Evolutionary conservation across 345 rosid genomes (phyloP).

Genomic region (Turnera subulata): DNA sequence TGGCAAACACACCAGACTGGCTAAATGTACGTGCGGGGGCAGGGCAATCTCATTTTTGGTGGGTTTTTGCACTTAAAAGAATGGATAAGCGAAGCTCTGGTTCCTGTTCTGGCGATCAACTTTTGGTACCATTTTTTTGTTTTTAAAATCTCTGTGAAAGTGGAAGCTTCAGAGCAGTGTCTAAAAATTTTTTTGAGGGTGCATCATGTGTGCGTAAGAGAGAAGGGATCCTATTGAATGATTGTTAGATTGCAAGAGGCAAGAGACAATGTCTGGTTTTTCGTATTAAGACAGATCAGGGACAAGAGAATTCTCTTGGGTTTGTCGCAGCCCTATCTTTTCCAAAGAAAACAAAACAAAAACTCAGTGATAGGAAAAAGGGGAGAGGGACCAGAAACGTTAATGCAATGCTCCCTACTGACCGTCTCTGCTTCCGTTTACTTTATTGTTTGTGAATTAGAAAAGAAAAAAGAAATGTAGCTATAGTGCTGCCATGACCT

Average conservation of each 20-base stretch:
- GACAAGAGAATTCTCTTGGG: slow-evolving; percentile 9
- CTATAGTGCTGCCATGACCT: no score
- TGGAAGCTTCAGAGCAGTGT: no score
- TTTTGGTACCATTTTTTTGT: no score
- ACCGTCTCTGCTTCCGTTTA: slow-evolving; percentile 1
- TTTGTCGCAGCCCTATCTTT: slow-evolving; percentile 6
- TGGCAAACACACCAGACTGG: background rate
- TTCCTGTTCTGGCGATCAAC: no score
- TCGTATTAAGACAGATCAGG: background rate
- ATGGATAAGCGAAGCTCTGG: no score
- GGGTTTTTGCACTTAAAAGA: no score
- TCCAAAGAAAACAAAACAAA: no score
- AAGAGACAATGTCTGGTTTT: slow-evolving; percentile 9
- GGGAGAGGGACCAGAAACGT: background rate
- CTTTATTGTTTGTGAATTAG: no score
- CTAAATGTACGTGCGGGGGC: background rate
- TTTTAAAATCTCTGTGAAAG: no score
- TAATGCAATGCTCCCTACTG: slow-evolving; percentile 6
- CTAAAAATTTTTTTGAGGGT: background rate
- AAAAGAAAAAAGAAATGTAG: no score
- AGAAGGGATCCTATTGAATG: no score
- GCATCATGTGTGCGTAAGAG: background rate
- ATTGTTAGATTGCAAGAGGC: background rate
- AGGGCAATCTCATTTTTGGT: no score
- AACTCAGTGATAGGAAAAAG: background rate